Evolutionary conservation across 345 rosid genomes (phyloP), one percentile per base, ranked within the genome.

Genomic region (Syzygium jambos): DNA sequence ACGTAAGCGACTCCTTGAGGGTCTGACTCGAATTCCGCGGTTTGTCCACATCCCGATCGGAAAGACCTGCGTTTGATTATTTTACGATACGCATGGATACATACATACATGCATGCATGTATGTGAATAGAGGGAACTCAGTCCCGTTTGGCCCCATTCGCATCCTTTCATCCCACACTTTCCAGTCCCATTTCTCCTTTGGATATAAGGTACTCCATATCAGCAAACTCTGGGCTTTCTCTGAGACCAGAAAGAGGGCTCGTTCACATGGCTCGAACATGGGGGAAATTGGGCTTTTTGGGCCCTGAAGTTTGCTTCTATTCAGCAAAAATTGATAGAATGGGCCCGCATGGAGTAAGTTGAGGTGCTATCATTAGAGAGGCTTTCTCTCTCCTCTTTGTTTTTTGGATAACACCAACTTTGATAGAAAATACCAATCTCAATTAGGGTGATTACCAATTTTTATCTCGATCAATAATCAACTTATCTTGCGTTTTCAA

Each of bases 331-430:
- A 6, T 54, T 19, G 22, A 54, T 6, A 54, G 57, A 54, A 54
- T 19, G 78, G 78, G 12, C 43, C 43, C 3, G 78, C 43, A 1
- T n/a, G 77, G 3, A 0, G 0, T 29, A 9, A 63, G 6, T 63
- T 63, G 77, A 63, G 17, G 73, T 63, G 73, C 38, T 63, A 63
- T 63, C 38, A 6, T 14, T 29, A 7, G 41, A 63, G 41, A 27
- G 29, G 41, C 34, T 63, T 63, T 55, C 59, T 43, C 27, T 21
- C 11, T 10, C 9, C 1, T 53, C 1, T 55, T 0, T n/a, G 15
- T 11, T 27, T 23, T 5, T 5, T 6, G 78, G 1, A 65, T 30
- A 65, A 30, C 30, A 30, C 78, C 6, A 30, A 65, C 41, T 16
- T 30, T 1, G 43, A 7, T 65, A 65, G 78, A 30, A 6, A 15